A percentile compares a stretch with the other conserved stretches of the same genome.
phyloP scores from a whole-genome alignment of 2,329 filamentous ascomycete species.

The Waltergamsia citrina region DNA sequence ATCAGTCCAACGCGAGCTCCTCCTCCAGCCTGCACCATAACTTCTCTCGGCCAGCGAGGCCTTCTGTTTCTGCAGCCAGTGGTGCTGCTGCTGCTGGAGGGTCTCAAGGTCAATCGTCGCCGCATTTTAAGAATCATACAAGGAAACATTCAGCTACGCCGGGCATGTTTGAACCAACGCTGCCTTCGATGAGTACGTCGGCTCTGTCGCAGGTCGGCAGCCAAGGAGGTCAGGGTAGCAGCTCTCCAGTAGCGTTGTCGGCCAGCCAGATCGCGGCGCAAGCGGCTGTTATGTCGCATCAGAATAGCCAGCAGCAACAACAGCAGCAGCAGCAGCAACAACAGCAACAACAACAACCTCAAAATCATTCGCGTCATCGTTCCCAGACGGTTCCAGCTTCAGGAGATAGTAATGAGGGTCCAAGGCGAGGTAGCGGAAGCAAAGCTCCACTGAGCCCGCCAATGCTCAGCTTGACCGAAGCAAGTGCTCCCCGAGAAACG shows the following conservation, averaged over 20 bases:
- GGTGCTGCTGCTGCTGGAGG: slow-evolving; percentile 8
- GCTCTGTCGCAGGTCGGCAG: slow-evolving; percentile 41
- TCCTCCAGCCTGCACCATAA: slow-evolving; percentile 37
- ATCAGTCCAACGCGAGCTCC: slow-evolving; percentile 37
- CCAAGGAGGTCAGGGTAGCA: slow-evolving; percentile 19
- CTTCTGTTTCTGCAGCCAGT: no score
- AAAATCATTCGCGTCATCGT: slow-evolving; percentile 49
- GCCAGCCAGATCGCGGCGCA: slow-evolving; percentile 77
- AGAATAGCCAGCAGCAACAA: slow-evolving; percentile 22
- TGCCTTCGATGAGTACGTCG: slow-evolving; percentile 52
- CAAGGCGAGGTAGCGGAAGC: slow-evolving; percentile 33
- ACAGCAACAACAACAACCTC: no score
- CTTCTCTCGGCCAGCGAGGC: slow-evolving; percentile 46
- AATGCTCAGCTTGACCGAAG: slow-evolving; percentile 54
- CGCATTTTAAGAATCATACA: slow-evolving; percentile 34
- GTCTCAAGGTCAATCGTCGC: slow-evolving; percentile 12
- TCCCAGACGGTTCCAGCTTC: slow-evolving; percentile 64
- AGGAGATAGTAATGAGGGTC: slow-evolving; percentile 30
- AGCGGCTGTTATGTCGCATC: slow-evolving; percentile 62
- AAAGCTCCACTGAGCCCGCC: slow-evolving; percentile 50
- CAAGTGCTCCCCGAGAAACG: slow-evolving; percentile 49
- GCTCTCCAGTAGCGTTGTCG: slow-evolving; percentile 29
- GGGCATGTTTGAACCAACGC: slow-evolving; percentile 65
- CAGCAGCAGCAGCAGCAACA: no score
- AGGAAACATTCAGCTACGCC: slow-evolving; percentile 64